Base-by-base conservation (phyloP, 176 grass and related monocot species). In the Musa acuminata region DNA sequence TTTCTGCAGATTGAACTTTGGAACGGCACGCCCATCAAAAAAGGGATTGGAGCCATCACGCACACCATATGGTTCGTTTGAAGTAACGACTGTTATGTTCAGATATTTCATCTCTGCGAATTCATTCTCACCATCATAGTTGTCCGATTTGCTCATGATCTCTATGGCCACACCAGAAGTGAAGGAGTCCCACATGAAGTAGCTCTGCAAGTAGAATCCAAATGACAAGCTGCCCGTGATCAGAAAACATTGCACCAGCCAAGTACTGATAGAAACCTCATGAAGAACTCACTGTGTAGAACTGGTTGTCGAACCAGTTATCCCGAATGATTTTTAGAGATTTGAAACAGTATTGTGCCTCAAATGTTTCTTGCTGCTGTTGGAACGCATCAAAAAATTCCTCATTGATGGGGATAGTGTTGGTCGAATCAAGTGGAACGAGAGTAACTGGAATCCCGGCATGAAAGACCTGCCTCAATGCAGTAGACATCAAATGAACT, bases 131-230 rank as follows among this genome's bases (percentile, higher is more conserved):
- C 80, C 84, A 19, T 80, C 7, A 29, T 69, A 72, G 11, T 83
- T 80, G 26, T 87, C 77, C 20, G 77, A 83, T 72, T 80, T 88
- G 55, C 71, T 64, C 85, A 97, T 90, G 75, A 89, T 89, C 16
- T 90, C 91, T 49, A 93, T 53, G 5, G 85, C 90, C 55, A 90
- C 75, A 72, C 90, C 90, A 64, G 90, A 77, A 52, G 80, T 77
- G 79, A 97, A 93, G 11, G 93, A 90, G 73, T 97, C 93, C 93
- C 90, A 93, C 93, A 93, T 90, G 66, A 93, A 97, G 71, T 75
- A 93, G 71, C 87, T 97, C 93, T 97, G 80, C 68, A 77, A 73
- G 74, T 13, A 13, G 75, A 58, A 80, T 2, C 69, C 26, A 14
- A 55, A 76, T 62, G 49, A 55, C 52, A 69, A 57, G 9, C 76